Percentiles rank a stretch among this genome's conserved stretches.
These are phyloP conservation scores for Stylosanthes scabra DNA, from an alignment of 331 rosid species.

Conservation along the genomic window DNA sequence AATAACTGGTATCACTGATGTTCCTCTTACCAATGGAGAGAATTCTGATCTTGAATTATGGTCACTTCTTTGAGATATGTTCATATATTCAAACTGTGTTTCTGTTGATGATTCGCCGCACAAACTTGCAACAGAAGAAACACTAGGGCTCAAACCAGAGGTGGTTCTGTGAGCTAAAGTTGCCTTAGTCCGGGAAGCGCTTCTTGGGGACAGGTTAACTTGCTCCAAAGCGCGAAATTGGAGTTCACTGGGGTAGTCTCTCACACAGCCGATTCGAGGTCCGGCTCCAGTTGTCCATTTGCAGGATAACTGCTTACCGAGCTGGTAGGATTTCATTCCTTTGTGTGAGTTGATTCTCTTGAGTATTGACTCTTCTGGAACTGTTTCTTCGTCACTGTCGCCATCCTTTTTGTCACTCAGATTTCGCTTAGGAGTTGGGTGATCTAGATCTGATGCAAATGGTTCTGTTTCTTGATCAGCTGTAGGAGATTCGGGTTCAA, in stretches of 20 bases:
- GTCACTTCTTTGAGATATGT: slow-evolving; percentile 33
- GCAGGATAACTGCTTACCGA: slow-evolving; percentile 92
- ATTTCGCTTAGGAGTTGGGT: slow-evolving; percentile 38
- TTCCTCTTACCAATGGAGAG: slow-evolving; percentile 54
- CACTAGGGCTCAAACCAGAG: slow-evolving; percentile 45
- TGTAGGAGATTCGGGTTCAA: slow-evolving; percentile 28
- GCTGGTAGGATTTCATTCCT: slow-evolving; percentile 76
- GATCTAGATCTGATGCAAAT: slow-evolving; percentile 35
- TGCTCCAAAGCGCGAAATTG: slow-evolving; percentile 85
- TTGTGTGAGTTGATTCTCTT: slow-evolving; percentile 83
- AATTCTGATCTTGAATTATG: slow-evolving; percentile 43
- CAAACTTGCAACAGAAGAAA: slow-evolving; percentile 38
- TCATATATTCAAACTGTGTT: slow-evolving; percentile 22
- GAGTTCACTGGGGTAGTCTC: slow-evolving; percentile 93
- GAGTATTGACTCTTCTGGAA: slow-evolving; percentile 78
- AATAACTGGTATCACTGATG: slow-evolving; percentile 51
- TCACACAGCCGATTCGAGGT: slow-evolving; percentile 90
- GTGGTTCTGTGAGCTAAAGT: slow-evolving; percentile 44
- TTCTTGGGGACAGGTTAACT: slow-evolving; percentile 84
- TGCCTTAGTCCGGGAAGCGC: slow-evolving; percentile 45
- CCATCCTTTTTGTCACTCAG: slow-evolving; percentile 41
- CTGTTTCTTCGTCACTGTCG: slow-evolving; percentile 51
- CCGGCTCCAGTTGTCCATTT: slow-evolving; percentile 99
- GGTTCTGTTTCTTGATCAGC: slow-evolving; percentile 37
- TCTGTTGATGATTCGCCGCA: slow-evolving; percentile 37